Evolutionary conservation across 106 monocot species (phyloP).

Genomic region (Cymbidium sinense): DNA sequence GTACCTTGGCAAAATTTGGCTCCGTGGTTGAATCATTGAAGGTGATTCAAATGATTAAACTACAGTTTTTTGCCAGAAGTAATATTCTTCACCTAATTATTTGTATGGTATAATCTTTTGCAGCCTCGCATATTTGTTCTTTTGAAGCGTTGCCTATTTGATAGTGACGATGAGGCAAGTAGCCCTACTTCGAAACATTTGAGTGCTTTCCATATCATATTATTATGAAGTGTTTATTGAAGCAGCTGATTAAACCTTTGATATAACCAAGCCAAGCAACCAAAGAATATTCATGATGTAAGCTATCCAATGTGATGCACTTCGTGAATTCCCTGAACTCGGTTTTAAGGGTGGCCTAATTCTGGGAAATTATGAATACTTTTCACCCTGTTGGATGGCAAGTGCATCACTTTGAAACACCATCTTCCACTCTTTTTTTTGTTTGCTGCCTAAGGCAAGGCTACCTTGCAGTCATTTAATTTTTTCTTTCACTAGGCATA

Average conservation of each 20-base stretch:
- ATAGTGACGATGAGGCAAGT: slow-evolving; percentile 92
- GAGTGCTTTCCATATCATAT: background rate
- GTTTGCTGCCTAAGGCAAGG: background rate
- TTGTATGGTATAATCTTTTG: slow-evolving; percentile 11
- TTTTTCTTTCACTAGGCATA: background rate
- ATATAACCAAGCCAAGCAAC: background rate
- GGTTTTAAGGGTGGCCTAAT: background rate
- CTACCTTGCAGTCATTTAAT: background rate
- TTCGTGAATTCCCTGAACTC: background rate
- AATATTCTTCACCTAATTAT: background rate
- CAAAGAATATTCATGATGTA: background rate
- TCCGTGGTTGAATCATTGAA: slow-evolving; percentile 88
- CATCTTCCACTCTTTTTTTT: background rate
- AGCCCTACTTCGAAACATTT: background rate
- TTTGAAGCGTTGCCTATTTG: slow-evolving; percentile 90
- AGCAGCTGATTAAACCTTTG: background rate
- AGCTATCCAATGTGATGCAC: background rate
- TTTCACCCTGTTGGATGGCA: background rate
- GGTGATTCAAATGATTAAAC: slow-evolving; percentile 34
- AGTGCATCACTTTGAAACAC: background rate
- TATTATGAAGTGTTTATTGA: background rate
- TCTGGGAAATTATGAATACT: background rate
- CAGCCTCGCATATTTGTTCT: slow-evolving; percentile 99
- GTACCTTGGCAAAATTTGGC: slow-evolving; percentile 96
- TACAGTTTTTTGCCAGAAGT: background rate